These are phyloP conservation scores for Davidsoniella eucalypti DNA, from an alignment of 2,329 filamentous ascomycete genomes.

Conservation along the genomic window DNA sequence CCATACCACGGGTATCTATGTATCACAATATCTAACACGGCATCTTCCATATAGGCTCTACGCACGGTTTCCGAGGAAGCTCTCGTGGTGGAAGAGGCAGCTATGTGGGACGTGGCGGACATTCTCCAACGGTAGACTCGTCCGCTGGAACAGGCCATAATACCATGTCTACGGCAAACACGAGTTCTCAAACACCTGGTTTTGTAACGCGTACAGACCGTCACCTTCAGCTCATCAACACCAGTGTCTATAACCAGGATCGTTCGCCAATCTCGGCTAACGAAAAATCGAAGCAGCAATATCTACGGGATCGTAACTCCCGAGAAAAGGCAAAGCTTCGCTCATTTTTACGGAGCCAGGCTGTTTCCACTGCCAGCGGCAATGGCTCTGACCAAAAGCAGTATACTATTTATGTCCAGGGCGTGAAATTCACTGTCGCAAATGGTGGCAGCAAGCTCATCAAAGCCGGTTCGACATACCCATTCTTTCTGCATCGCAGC, in stretches of 20 bases:
- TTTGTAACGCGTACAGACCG: constrained; percentile 63
- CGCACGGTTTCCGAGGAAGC: constrained; percentile 15
- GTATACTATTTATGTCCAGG: constrained; percentile 33
- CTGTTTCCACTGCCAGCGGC: neutral
- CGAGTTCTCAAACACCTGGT: constrained; percentile 14
- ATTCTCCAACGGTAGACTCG: constrained; percentile 16
- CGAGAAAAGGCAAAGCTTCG: constrained; percentile 7
- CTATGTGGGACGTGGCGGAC: neutral
- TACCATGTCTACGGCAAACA: neutral
- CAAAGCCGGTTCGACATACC: constrained; percentile 45
- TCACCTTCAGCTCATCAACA: constrained; percentile 71
- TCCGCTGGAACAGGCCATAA: constrained; percentile 16
- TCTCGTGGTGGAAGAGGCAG: constrained; percentile 20
- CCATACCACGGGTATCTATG: no score
- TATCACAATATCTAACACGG: neutral
- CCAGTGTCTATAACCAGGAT: constrained; percentile 31
- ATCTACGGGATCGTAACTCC: neutral
- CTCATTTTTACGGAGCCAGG: constrained; percentile 5
- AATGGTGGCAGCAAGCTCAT: constrained; percentile 72
- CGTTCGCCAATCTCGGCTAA: constrained; percentile 18
- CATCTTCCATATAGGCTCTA: neutral
- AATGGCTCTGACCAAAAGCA: constrained; percentile 8
- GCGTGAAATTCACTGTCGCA: constrained; percentile 55
- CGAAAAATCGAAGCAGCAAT: constrained; percentile 1
- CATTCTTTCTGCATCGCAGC: neutral